Conservation (phyloP, 2,329 filamentous ascomycete species). For the Talaromyces sp. region DNA sequence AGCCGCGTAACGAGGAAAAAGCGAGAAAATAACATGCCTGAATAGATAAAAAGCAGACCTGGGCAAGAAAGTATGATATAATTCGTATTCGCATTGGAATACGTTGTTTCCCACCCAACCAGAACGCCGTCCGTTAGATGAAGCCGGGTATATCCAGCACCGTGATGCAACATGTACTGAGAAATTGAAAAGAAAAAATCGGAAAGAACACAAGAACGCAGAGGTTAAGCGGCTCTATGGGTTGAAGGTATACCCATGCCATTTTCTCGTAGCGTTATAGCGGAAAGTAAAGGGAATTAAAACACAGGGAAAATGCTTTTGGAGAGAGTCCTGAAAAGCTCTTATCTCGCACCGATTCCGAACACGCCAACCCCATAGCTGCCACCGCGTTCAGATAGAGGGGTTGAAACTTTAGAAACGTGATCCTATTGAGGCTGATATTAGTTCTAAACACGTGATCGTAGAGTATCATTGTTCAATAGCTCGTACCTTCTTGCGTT, state of each 20-base stretch:
- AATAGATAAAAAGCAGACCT: slow-evolving; percentile 12
- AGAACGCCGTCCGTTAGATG: slow-evolving; percentile 44
- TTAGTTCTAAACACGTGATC: slow-evolving; percentile 3
- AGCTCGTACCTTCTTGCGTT: slow-evolving; percentile 51
- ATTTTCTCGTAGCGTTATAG: slow-evolving; percentile 5
- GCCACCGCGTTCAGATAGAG: slow-evolving; percentile 43
- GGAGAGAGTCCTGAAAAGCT: slow-evolving; percentile 9
- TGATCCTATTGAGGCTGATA: slow-evolving; percentile 37
- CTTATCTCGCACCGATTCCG: slow-evolving; percentile 48
- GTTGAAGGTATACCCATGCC: neutral
- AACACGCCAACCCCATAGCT: slow-evolving; percentile 50
- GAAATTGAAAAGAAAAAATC: slow-evolving; percentile 23
- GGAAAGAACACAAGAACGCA: slow-evolving; percentile 2
- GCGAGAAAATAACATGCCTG: neutral
- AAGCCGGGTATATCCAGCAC: slow-evolving; percentile 55
- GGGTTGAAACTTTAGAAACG: slow-evolving; percentile 42
- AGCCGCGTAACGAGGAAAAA: slow-evolving; percentile 7
- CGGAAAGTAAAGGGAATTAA: slow-evolving; percentile 3
- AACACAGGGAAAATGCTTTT: slow-evolving; percentile 15
- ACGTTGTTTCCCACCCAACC: slow-evolving; percentile 28
- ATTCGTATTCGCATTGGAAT: slow-evolving; percentile 24
- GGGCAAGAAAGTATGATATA: slow-evolving; percentile 17
- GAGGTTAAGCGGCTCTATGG: neutral
- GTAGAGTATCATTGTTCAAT: neutral
- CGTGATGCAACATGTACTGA: slow-evolving; percentile 50